A percentile compares a stretch with the other conserved stretches of the same genome.
These are phyloP conservation scores for Globomyces pollinis-pini DNA, from an alignment of 192 early-diverging fungal genomes.

Conservation along the genomic window DNA sequence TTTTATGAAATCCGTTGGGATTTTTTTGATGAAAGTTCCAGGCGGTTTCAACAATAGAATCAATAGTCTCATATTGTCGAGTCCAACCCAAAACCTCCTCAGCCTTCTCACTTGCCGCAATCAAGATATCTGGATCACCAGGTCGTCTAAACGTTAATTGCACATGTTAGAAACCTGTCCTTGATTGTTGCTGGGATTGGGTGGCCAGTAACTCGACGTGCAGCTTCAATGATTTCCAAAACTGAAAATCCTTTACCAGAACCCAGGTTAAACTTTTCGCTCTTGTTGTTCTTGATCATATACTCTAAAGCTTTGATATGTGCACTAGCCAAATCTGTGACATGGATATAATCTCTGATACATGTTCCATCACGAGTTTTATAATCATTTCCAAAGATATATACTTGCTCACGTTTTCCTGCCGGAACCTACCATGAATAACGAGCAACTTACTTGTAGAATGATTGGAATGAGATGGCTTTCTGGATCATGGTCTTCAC, in stretches of 20 bases:
- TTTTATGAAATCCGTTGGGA: constrained; percentile 20
- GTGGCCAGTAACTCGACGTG: constrained; percentile 67
- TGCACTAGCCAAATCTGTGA: constrained; percentile 83
- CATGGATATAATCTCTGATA: constrained; percentile 94
- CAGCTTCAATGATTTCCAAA: constrained; percentile 81
- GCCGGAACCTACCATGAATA: too few relatives aligned
- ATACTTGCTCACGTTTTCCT: constrained; percentile 72
- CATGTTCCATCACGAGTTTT: constrained; percentile 85
- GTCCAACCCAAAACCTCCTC: constrained; percentile 46
- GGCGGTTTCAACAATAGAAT: constrained; percentile 41
- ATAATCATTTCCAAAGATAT: constrained; percentile 91
- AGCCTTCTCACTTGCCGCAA: constrained; percentile 43
- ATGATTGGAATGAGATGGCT: constrained; percentile 90
- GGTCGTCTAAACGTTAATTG: constrained; percentile 21
- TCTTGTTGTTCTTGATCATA: constrained; percentile 51
- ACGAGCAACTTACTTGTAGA: too few relatives aligned
- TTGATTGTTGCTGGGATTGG: constrained; percentile 39
- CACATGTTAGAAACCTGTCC: neutral
- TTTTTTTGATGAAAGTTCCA: constrained; percentile 46
- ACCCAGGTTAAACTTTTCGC: constrained; percentile 83
- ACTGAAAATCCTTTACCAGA: constrained; percentile 90
- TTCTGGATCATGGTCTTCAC: constrained; percentile 81
- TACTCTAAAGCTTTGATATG: constrained; percentile 80
- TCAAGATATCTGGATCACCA: constrained; percentile 46
- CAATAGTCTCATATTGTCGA: constrained; percentile 33